Conservation (phyloP, 495 filamentous ascomycete species). For the Aspergillus sclerotioniger region DNA sequence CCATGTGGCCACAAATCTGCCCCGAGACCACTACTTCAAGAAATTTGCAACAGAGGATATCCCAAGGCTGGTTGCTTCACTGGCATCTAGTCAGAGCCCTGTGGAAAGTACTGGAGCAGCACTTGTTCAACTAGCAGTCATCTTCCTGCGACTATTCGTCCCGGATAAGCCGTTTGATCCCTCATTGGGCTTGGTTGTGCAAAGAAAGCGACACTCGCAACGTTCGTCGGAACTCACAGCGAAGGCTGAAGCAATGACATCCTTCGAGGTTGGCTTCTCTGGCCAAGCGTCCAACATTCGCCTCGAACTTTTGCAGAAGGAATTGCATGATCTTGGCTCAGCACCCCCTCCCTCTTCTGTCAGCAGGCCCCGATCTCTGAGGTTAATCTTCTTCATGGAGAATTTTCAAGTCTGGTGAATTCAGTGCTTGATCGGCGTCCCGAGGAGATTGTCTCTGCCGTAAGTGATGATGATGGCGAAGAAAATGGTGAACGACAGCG, state of each 20-base stretch:
- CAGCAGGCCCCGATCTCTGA: constrained; percentile 68
- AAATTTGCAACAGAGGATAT: constrained; percentile 31
- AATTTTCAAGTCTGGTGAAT: constrained; percentile 74
- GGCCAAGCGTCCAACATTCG: constrained; percentile 65
- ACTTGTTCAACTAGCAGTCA: constrained; percentile 39
- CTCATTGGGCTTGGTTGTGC: constrained; percentile 70
- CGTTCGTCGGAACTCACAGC: constrained; percentile 50
- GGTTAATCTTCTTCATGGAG: constrained; percentile 70
- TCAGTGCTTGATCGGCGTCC: constrained; percentile 59
- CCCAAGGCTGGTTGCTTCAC: constrained; percentile 30
- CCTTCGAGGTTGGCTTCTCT: constrained; percentile 65
- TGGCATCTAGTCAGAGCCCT: constrained; percentile 20
- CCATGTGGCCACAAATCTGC: constrained; percentile 23
- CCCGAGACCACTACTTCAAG: constrained; percentile 36
- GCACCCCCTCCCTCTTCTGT: constrained; percentile 62
- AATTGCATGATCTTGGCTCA: constrained; percentile 60
- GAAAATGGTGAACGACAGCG: constrained; percentile 23
- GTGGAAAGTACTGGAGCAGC: constrained; percentile 30
- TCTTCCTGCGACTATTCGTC: constrained; percentile 71
- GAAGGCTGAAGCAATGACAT: constrained; percentile 58
- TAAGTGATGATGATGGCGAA: not conserved
- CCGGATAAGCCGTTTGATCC: constrained; percentile 87
- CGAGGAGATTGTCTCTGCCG: constrained; percentile 33
- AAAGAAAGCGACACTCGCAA: constrained; percentile 62
- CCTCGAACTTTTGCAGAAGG: constrained; percentile 54